Conservation (phyloP, 805 yeast genomes). For the Diddensiella caesifluorescens region DNA sequence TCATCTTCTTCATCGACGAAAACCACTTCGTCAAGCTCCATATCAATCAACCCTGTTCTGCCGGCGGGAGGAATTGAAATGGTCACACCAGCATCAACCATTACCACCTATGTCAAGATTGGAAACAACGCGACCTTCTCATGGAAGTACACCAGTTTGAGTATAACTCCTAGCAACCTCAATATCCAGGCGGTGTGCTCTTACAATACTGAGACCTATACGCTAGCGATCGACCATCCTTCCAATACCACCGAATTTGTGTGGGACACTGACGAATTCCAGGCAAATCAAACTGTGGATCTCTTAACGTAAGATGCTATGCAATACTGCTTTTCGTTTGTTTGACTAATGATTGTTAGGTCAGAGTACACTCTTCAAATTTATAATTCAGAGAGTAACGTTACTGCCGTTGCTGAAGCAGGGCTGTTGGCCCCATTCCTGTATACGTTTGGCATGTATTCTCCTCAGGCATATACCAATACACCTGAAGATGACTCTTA, state of each 20-base stretch:
- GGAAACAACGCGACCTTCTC: slow-evolving; percentile 37
- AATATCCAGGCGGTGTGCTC: slow-evolving; percentile 37
- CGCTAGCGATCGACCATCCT: slow-evolving; percentile 33
- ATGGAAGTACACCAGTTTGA: slow-evolving; percentile 36
- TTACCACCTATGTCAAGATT: slow-evolving; percentile 33
- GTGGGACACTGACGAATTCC: slow-evolving; percentile 35
- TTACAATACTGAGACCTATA: slow-evolving; percentile 33
- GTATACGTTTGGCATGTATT: slow-evolving; percentile 35
- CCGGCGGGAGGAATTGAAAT: slow-evolving; percentile 36
- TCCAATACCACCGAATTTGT: slow-evolving; percentile 27
- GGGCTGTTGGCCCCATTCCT: slow-evolving; percentile 32
- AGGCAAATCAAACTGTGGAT: slow-evolving; percentile 26
- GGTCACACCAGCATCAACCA: slow-evolving; percentile 32
- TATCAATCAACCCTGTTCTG: slow-evolving; percentile 31
- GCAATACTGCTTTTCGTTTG: background rate
- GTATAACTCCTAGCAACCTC: slow-evolving; percentile 33
- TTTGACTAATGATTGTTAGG: background rate
- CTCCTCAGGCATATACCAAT: slow-evolving; percentile 34
- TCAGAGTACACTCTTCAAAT: slow-evolving; percentile 36
- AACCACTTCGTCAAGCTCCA: slow-evolving; percentile 20
- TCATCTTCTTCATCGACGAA: slow-evolving; percentile 9
- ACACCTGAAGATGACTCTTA: slow-evolving; percentile 26
- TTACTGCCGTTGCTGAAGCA: slow-evolving; percentile 29
- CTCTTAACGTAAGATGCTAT: slow-evolving; percentile 22
- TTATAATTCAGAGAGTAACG: slow-evolving; percentile 31